Evolutionary conservation across 2,329 filamentous ascomycete genomes (phyloP).

Genomic region (Fusarium setosum): DNA sequence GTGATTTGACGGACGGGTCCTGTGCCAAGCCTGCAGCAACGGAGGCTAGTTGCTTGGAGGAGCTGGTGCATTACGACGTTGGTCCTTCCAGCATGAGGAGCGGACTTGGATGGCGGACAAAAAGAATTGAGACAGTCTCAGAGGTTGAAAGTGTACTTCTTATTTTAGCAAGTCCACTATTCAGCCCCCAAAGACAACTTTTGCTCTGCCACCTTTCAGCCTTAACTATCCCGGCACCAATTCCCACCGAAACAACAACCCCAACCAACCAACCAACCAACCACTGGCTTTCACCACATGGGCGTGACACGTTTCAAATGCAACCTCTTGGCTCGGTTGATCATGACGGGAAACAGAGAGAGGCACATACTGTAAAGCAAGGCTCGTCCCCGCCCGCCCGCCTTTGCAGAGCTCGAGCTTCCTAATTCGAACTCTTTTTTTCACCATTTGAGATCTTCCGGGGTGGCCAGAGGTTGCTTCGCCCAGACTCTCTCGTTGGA

Average conservation of each 20-base stretch:
- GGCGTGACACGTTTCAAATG: conserved; percentile 23
- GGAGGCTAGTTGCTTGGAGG: conserved; percentile 8
- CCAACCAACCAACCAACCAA: background rate
- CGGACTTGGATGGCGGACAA: too few species aligned
- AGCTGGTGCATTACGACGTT: background rate
- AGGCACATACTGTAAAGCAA: background rate
- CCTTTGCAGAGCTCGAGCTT: background rate
- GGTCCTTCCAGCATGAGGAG: too few species aligned
- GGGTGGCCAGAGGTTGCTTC: background rate
- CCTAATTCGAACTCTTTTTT: background rate
- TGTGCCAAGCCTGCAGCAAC: conserved; percentile 17
- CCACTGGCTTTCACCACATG: background rate
- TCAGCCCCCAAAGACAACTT: too few species aligned
- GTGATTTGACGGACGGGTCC: background rate
- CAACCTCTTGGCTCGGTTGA: conserved; percentile 2
- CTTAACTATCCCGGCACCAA: too few species aligned
- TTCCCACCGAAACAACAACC: too few species aligned
- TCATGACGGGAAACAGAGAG: background rate
- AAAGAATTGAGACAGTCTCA: too few species aligned
- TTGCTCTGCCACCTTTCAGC: too few species aligned
- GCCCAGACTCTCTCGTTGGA: background rate
- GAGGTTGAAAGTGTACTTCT: too few species aligned
- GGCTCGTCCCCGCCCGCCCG: too few species aligned
- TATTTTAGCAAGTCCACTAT: too few species aligned
- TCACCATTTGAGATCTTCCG: background rate